Conservation (phyloP, 208 protist genomes). For the Borovskyia barvae region DNA sequence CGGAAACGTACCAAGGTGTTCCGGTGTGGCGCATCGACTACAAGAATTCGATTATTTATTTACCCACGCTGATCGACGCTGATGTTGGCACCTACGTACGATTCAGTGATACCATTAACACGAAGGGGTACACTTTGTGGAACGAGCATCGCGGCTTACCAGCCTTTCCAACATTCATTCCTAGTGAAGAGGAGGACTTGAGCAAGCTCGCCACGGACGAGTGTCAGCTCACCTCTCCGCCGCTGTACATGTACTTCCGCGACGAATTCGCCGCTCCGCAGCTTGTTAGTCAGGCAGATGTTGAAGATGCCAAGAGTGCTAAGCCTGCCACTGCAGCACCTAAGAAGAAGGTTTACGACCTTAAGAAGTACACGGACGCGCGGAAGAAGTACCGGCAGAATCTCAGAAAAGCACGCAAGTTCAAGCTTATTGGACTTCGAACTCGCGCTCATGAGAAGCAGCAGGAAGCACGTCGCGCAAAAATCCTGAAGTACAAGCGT, state of each 20-base stretch:
- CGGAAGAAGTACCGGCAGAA: slow-evolving; percentile 87
- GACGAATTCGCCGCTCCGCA: slow-evolving; percentile 82
- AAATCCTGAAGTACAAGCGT: slow-evolving; percentile 86
- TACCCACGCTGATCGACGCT: slow-evolving; percentile 84
- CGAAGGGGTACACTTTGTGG: slow-evolving; percentile 91
- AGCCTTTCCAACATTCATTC: slow-evolving; percentile 91
- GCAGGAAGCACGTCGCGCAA: slow-evolving; percentile 81
- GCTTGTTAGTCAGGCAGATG: slow-evolving; percentile 87
- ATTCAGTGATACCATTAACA: slow-evolving; percentile 91
- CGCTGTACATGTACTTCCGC: slow-evolving; percentile 89
- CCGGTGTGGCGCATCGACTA: slow-evolving; percentile 93
- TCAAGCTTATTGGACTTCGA: slow-evolving; percentile 80
- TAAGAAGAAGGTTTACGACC: slow-evolving; percentile 92
- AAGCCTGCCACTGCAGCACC: slow-evolving; percentile 69
- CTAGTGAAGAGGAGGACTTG: slow-evolving; percentile 77
- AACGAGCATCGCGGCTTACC: slow-evolving; percentile 88
- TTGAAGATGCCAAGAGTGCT: slow-evolving; percentile 88
- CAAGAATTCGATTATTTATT: slow-evolving; percentile 92
- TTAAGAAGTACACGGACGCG: slow-evolving; percentile 88
- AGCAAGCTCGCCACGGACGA: slow-evolving; percentile 86
- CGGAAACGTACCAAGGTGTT: slow-evolving; percentile 85
- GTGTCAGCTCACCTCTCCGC: slow-evolving; percentile 86
- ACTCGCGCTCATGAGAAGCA: slow-evolving; percentile 90
- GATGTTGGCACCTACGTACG: slow-evolving; percentile 90
- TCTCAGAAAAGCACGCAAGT: slow-evolving; percentile 84